These are phyloP conservation scores for Colletotrichum magnum DNA, from an alignment of 2,329 filamentous ascomycete species.

Conservation along the genomic window DNA sequence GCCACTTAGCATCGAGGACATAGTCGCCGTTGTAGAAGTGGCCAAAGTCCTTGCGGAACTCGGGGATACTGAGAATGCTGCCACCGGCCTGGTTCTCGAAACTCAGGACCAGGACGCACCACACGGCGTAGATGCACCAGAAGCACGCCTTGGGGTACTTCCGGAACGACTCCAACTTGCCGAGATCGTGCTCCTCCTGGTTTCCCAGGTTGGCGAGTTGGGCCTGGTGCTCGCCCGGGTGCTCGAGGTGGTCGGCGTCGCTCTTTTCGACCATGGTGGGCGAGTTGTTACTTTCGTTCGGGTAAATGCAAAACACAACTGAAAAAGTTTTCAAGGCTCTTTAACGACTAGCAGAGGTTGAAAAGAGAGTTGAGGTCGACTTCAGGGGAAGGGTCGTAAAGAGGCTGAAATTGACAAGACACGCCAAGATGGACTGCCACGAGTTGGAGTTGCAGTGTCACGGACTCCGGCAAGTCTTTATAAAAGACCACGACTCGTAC, in stretches of 20 bases:
- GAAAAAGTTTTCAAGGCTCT: neutral
- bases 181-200: conserved; percentile 47
- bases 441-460: neutral
- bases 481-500: conserved; percentile 23
- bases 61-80: conserved; percentile 58
- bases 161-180: conserved; percentile 43
- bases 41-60: conserved; percentile 62
- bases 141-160: conserved; percentile 45
- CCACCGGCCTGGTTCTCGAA: conserved; percentile 59
- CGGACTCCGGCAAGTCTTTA: conserved; percentile 24
- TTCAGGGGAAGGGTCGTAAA: neutral
- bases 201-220: conserved; percentile 43
- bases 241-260: conserved; percentile 20
- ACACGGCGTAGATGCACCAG: conserved; percentile 57
- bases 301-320: neutral
- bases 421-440: conserved; percentile 18
- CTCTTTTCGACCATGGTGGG: conserved; percentile 23
- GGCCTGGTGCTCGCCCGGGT: conserved; percentile 6
- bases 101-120: conserved; percentile 54
- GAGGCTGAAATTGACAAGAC: neutral
- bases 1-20: conserved; percentile 59
- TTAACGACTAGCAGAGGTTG: neutral
- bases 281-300: neutral
- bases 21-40: conserved; percentile 51
- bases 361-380: neutral